These are phyloP conservation scores for Narthecium ossifragum DNA, from an alignment of 106 monocot genomes.

Conservation along the genomic window DNA sequence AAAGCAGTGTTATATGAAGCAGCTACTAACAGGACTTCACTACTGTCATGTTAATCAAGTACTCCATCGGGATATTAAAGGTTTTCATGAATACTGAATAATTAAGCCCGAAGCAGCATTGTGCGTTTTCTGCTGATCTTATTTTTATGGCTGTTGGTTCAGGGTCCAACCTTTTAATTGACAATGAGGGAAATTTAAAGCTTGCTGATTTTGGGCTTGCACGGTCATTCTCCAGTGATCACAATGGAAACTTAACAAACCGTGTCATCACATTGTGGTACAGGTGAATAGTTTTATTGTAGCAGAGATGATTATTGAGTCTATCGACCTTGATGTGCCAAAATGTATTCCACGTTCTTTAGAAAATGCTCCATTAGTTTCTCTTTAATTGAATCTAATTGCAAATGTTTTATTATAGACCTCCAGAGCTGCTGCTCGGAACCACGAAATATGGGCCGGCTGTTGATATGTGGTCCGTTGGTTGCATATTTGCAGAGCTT, in stretches of 20 bases:
- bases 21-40: constrained; percentile 87
- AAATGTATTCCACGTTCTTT: no score
- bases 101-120: no score
- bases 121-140: background rate
- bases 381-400: constrained; percentile 4
- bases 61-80: constrained; percentile 97
- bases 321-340: no score
- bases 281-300: constrained; percentile 40
- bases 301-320: background rate
- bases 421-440: constrained; percentile 93
- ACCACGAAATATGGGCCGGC: constrained; percentile 95
- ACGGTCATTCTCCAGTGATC: constrained; percentile 83
- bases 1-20: constrained; percentile 99
- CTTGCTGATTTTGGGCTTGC: constrained; percentile 99
- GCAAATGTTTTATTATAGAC: constrained; percentile 46
- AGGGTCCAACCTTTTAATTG: constrained; percentile 96
- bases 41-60: constrained; percentile 99
- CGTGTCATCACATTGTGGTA: constrained; percentile 99
- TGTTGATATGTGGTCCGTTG: constrained; percentile 99
- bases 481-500: constrained; percentile 98
- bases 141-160: constrained; percentile 4
- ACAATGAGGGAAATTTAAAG: constrained; percentile 95
- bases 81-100: constrained; percentile 15
- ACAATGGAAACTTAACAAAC: constrained; percentile 89
- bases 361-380: background rate